phyloP scores from a whole-genome alignment of 2,329 filamentous ascomycete genomes.

The Fusarium sp. region DNA sequence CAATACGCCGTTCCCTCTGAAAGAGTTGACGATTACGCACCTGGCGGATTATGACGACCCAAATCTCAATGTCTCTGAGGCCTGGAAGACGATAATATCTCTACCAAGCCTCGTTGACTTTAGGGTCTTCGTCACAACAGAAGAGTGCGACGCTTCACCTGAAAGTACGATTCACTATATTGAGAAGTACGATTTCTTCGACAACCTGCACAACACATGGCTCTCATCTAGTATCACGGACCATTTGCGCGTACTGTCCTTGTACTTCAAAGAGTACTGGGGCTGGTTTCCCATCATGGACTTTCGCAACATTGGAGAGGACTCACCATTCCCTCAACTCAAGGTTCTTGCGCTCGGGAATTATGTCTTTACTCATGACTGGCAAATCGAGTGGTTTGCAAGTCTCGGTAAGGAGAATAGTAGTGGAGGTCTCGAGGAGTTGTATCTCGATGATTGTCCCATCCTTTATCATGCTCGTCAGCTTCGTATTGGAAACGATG shows the following conservation, averaged over 20 bases:
- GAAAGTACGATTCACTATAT: neutral
- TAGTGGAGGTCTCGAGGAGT: slow-evolving; percentile 42
- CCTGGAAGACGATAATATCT: neutral
- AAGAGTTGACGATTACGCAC: slow-evolving; percentile 17
- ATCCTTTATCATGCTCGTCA: slow-evolving; percentile 39
- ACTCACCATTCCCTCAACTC: slow-evolving; percentile 47
- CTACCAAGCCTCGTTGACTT: slow-evolving; percentile 2
- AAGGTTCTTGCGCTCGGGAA: slow-evolving; percentile 51
- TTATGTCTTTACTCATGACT: slow-evolving; percentile 53
- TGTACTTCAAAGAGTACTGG: slow-evolving; percentile 50
- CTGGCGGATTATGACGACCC: slow-evolving; percentile 17
- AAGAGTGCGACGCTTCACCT: neutral
- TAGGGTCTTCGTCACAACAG: neutral
- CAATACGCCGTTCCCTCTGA: neutral
- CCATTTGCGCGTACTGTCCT: slow-evolving; percentile 48
- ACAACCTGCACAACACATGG: slow-evolving; percentile 33
- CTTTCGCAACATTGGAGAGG: slow-evolving; percentile 31
- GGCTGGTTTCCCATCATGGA: slow-evolving; percentile 52
- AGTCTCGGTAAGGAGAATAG: slow-evolving; percentile 41
- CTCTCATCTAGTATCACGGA: slow-evolving; percentile 16
- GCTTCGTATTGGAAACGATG: neutral
- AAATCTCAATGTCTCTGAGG: neutral
- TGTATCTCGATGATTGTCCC: slow-evolving; percentile 55
- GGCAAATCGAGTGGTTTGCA: slow-evolving; percentile 57
- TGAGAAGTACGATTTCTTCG: slow-evolving; percentile 33